Evolutionary conservation across 2,329 filamentous ascomycete genomes (phyloP).

Genomic region (Fusarium oligoseptatum): DNA sequence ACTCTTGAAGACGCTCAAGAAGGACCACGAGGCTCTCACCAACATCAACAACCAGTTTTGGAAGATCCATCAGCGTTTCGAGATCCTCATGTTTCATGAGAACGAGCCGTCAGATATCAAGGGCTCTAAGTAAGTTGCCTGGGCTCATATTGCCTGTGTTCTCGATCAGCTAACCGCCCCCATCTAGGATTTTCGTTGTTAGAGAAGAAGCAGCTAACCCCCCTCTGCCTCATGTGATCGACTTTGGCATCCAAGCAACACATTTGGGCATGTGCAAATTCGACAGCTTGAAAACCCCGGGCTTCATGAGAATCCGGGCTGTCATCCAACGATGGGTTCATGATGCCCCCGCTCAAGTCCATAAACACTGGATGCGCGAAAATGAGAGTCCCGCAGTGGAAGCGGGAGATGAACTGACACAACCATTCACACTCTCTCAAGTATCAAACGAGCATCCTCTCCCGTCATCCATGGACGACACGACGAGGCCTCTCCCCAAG

Average conservation of each 20-base stretch:
- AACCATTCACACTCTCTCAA: conserved; percentile 32
- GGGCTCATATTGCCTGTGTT: background rate
- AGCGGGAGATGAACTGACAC: conserved; percentile 59
- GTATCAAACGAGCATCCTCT: conserved; percentile 4
- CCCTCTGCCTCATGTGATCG: conserved; percentile 75
- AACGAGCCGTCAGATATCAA: conserved; percentile 78
- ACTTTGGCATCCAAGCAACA: conserved; percentile 81
- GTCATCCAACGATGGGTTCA: conserved; percentile 65
- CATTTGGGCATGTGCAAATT: conserved; percentile 82
- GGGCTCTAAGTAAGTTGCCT: conserved; percentile 64
- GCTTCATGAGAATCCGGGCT: conserved; percentile 68
- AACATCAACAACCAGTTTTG: conserved; percentile 81
- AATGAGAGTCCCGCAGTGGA: conserved; percentile 59
- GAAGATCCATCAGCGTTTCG: conserved; percentile 77
- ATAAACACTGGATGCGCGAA: conserved; percentile 70
- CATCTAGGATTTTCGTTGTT: conserved; percentile 69
- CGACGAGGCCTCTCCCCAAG: conserved; percentile 2
- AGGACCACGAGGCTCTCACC: conserved; percentile 79
- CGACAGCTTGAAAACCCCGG: conserved; percentile 71
- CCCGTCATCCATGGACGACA: conserved; percentile 8
- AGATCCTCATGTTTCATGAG: conserved; percentile 83
- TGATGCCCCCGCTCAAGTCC: conserved; percentile 67
- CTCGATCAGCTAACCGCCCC: conserved; percentile 6
- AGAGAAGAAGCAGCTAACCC: conserved; percentile 74
- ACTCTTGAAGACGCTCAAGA: conserved; percentile 77